Evolutionary conservation across 139 green algal genomes (phyloP).

Genomic region (Chlorella sorokiniana): DNA sequence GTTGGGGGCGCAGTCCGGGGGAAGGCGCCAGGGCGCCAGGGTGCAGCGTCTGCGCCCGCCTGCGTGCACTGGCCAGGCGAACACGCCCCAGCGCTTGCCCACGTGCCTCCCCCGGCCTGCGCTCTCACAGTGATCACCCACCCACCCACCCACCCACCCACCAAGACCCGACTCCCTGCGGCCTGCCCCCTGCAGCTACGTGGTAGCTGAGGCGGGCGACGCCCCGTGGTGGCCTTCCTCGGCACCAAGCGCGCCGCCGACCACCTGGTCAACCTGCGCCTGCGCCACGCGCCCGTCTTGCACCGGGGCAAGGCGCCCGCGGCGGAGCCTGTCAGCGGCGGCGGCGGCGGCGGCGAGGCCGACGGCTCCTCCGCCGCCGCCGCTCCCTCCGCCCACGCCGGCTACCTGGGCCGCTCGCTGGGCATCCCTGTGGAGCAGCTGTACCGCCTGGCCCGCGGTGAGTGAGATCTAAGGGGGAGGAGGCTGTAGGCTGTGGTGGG

Average conservation of each 20-base stretch:
- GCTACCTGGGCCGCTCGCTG: constrained; percentile 64
- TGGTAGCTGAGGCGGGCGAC: constrained; percentile 54
- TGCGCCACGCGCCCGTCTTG: constrained; percentile 13
- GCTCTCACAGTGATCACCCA: constrained; percentile 6
- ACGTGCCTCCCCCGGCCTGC: no score
- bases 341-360: neutral
- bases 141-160: neutral
- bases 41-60: no score
- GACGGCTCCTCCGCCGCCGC: neutral
- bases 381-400: constrained; percentile 49
- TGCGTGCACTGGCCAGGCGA: no score
- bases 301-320: neutral
- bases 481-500: no score
- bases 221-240: constrained; percentile 70
- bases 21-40: no score
- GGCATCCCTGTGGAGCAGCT: constrained; percentile 61
- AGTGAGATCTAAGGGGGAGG: no score
- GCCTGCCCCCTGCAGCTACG: constrained; percentile 56
- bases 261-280: constrained; percentile 26
- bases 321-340: neutral
- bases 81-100: no score
- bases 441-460: constrained; percentile 57
- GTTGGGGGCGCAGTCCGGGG: no score
- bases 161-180: constrained; percentile 7
- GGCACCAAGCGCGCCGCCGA: constrained; percentile 63